Conservation (phyloP, 345 rosid species). For the Salix brachista region DNA sequence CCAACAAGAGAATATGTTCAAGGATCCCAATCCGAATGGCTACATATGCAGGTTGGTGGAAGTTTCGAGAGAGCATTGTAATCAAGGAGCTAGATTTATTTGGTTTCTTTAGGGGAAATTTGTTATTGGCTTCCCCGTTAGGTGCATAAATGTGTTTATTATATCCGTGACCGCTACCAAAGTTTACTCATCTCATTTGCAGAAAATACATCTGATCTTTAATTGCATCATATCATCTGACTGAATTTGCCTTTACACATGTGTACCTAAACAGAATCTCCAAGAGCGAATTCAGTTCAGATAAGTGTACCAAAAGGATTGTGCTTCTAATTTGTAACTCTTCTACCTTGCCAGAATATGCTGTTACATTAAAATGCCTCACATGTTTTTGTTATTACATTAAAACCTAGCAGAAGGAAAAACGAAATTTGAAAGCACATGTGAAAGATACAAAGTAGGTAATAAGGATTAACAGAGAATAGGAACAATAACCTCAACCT, state of each 20-base stretch:
- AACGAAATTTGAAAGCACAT: not conserved
- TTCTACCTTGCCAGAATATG: not conserved
- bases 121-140: not conserved
- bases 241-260: not conserved
- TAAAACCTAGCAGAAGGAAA: not conserved
- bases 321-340: not conserved
- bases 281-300: constrained; percentile 5
- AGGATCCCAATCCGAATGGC: constrained; percentile 64
- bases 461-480: not conserved
- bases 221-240: constrained; percentile 11
- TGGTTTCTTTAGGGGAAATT: constrained; percentile 7
- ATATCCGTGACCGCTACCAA: constrained; percentile 2
- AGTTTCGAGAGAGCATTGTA: constrained; percentile 49
- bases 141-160: constrained; percentile 9
- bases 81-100: constrained; percentile 14
- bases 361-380: not conserved
- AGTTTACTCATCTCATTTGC: constrained; percentile 24
- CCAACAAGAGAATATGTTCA: constrained; percentile 49
- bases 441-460: not conserved
- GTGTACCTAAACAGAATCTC: constrained; percentile 3
- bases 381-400: not conserved
- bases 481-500: not conserved
- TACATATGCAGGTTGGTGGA: constrained; percentile 79
- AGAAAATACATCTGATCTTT: constrained; percentile 24
- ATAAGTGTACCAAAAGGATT: not conserved